These are phyloP conservation scores for Salvia rosmarinus DNA, from an alignment of 257 asterid species.

Conservation along the genomic window DNA sequence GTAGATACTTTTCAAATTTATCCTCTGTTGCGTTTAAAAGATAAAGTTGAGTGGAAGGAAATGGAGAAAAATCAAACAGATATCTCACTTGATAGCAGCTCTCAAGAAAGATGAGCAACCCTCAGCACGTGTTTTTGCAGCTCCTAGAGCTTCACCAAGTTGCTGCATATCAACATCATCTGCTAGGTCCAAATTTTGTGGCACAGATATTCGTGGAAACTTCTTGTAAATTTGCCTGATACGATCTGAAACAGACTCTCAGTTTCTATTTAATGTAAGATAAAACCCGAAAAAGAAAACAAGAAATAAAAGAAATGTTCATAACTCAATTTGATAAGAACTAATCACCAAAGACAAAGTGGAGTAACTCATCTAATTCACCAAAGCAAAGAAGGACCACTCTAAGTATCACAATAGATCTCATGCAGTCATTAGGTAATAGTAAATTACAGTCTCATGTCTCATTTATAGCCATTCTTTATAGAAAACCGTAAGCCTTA, in stretches of 20 bases:
- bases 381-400: constrained; percentile 21
- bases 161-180: constrained; percentile 83
- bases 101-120: constrained; percentile 84
- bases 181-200: constrained; percentile 79
- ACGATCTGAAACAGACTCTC: constrained; percentile 59
- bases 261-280: constrained; percentile 31
- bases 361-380: not conserved
- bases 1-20: not conserved
- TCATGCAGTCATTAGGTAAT: constrained; percentile 11
- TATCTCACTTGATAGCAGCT: constrained; percentile 78
- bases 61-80: constrained; percentile 21
- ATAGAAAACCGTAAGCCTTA: constrained; percentile 14
- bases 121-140: constrained; percentile 91
- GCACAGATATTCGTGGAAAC: constrained; percentile 82
- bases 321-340: constrained; percentile 20
- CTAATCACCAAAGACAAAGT: constrained; percentile 5
- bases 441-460: not conserved
- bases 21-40: constrained; percentile 1
- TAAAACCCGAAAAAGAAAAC: constrained; percentile 11
- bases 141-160: constrained; percentile 86
- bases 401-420: constrained; percentile 8
- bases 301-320: not conserved
- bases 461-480: not conserved
- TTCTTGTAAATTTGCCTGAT: constrained; percentile 72
- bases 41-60: constrained; percentile 28